A percentile compares a stretch with the other conserved stretches of the same genome.
Conservation (phyloP, 345 rosid species). For the Hypericum androsaemum region DNA sequence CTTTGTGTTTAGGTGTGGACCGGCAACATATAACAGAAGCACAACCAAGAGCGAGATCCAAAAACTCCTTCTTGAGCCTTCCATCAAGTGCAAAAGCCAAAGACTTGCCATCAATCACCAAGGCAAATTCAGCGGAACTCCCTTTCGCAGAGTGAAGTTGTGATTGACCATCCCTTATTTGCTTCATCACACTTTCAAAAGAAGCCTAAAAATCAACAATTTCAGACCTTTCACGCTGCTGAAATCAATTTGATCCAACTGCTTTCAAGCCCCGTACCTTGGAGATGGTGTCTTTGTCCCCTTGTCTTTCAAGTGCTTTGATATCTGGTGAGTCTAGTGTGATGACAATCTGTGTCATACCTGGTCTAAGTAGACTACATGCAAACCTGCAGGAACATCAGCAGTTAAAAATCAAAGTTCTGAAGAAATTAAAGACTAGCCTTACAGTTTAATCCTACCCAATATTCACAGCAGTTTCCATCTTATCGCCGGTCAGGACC, state of each 20-base stretch:
- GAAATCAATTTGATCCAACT: not conserved
- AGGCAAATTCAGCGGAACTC: slow-evolving; percentile 28
- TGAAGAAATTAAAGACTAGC: not conserved
- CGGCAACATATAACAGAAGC: slow-evolving; percentile 80
- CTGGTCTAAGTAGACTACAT: slow-evolving; percentile 63
- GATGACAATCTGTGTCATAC: slow-evolving; percentile 52
- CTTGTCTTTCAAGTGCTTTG: slow-evolving; percentile 47
- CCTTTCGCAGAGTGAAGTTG: slow-evolving; percentile 26
- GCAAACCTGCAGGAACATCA: slow-evolving; percentile 51
- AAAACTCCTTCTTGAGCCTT: slow-evolving; percentile 36
- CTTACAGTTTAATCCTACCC: slow-evolving; percentile 42
- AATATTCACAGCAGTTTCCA: slow-evolving; percentile 83
- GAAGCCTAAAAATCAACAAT: slow-evolving; percentile 39
- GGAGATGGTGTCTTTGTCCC: slow-evolving; percentile 38
- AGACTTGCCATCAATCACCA: slow-evolving; percentile 83
- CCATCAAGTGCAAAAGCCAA: slow-evolving; percentile 48
- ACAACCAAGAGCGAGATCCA: slow-evolving; percentile 56
- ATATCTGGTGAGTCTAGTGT: slow-evolving; percentile 59
- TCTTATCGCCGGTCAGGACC: slow-evolving; percentile 89
- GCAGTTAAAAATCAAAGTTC: slow-evolving; percentile 8
- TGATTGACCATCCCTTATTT: slow-evolving; percentile 31
- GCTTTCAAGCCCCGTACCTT: slow-evolving; percentile 34
- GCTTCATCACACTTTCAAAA: slow-evolving; percentile 38
- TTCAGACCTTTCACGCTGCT: slow-evolving; percentile 12
- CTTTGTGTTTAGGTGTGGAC: slow-evolving; percentile 90